phyloP scores from a whole-genome alignment of 441 rosid species.

The Eutrema salsugineum region DNA sequence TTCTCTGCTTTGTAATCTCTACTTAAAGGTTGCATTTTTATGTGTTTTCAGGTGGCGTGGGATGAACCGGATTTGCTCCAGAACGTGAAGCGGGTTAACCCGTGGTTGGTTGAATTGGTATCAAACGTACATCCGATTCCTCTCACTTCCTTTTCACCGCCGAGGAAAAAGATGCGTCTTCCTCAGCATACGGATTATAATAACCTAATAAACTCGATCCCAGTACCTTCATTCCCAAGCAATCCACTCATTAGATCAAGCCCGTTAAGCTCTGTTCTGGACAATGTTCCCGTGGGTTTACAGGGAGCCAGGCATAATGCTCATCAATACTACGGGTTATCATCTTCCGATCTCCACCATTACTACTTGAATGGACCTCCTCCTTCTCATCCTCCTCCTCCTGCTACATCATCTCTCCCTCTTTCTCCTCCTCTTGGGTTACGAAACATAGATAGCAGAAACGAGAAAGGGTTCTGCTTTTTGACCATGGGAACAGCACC shows the following conservation, averaged over 20 bases:
- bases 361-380: slow-evolving; percentile 57
- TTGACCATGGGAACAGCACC: slow-evolving; percentile 46
- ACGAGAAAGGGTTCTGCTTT: slow-evolving; percentile 53
- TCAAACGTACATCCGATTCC: slow-evolving; percentile 69
- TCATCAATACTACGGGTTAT: slow-evolving; percentile 67
- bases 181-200: slow-evolving; percentile 64
- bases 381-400: slow-evolving; percentile 38
- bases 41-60: slow-evolving; percentile 77
- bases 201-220: slow-evolving; percentile 43
- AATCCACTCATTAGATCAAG: slow-evolving; percentile 54
- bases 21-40: not conserved
- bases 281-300: slow-evolving; percentile 95
- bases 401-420: slow-evolving; percentile 41
- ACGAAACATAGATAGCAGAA: slow-evolving; percentile 26
- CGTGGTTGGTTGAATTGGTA: slow-evolving; percentile 93
- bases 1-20: not conserved
- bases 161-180: slow-evolving; percentile 78
- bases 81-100: slow-evolving; percentile 87
- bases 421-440: slow-evolving; percentile 26
- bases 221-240: slow-evolving; percentile 61
- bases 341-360: slow-evolving; percentile 66
- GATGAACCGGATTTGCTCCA: slow-evolving; percentile 98
- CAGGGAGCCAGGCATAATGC: slow-evolving; percentile 99
- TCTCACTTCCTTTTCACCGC: slow-evolving; percentile 69
- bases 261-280: slow-evolving; percentile 66